Evolutionary conservation across 495 filamentous ascomycete species (phyloP).

Genomic region (Penicillium odoratum): DNA sequence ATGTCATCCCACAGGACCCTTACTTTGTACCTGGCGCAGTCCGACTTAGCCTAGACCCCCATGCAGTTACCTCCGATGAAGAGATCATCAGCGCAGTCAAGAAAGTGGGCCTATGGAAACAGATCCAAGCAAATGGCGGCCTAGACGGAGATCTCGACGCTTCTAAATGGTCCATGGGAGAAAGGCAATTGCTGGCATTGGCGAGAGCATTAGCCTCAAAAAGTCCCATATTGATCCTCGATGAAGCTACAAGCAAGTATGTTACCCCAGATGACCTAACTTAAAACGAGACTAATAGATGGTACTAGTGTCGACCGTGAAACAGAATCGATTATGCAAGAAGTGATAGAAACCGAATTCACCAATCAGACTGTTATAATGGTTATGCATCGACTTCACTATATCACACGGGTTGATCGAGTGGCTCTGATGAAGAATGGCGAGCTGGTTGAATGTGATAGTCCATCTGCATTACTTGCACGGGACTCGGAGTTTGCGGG

Average conservation of each 20-base stretch:
- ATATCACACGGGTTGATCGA: too few relatives aligned
- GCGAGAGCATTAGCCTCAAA: conserved; percentile 21
- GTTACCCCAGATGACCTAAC: background rate
- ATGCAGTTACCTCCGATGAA: conserved; percentile 2
- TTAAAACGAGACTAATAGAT: background rate
- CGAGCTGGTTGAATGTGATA: too few relatives aligned
- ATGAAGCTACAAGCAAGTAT: conserved; percentile 32
- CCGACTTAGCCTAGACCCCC: conserved; percentile 21
- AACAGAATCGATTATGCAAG: conserved; percentile 29
- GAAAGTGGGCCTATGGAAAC: conserved; percentile 23
- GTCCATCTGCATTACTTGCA: too few relatives aligned
- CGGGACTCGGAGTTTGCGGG: too few relatives aligned
- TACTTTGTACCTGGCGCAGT: conserved; percentile 17
- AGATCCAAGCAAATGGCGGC: conserved; percentile 18
- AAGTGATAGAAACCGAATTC: conserved; percentile 13
- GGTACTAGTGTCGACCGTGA: background rate
- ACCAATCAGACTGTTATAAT: too few relatives aligned
- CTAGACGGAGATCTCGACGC: conserved; percentile 10
- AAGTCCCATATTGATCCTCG: conserved; percentile 21
- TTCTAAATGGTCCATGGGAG: conserved; percentile 21
- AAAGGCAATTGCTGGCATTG: conserved; percentile 25
- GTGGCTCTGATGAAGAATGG: too few relatives aligned
- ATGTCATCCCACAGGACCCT: conserved; percentile 50
- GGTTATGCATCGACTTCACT: too few relatives aligned
- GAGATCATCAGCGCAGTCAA: background rate